Evolutionary conservation across 2,329 filamentous ascomycete genomes (phyloP), one percentile per base, ranked within the genome.

Genomic region (Fusarium protoensiforme): DNA sequence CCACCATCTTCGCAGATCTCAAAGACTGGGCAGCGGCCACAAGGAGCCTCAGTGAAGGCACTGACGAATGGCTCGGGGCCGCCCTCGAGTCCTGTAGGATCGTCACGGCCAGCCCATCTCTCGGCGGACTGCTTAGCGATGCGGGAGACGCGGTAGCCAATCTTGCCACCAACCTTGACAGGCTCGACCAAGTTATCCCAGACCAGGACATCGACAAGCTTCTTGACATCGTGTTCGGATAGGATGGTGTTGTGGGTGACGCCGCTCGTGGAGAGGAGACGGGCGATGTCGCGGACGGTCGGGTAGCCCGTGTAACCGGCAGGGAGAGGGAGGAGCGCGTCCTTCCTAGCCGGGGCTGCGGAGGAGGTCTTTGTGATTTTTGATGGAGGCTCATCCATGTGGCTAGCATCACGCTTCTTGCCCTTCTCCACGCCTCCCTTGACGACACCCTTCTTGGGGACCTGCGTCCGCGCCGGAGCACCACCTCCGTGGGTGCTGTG

Each of bases 1-100:
- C 96, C 96, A 8, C 94, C 95, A 69, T 97, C 94, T 74, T 94
- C 93, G 80, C 96, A 99, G 2, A 98, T 87, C 66, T 96, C 93
- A 80, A 98, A 98, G 3, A 98, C 96, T 0, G 96, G 96, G 82
- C 96, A 99, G 64, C 91, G 88, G 2, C 96, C 95, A 81, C 96
- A 99, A 1, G 96, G 96, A 3, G 93, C 92, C 81, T 98, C 95
- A 2, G 94, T 97, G 74, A 96, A 90, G 5, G 93, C 93, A 76
- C 95, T 97, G 74, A 87, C 78, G 61, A 84, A 84, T 18, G 85
- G 82, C 59, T 85, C 85, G 65, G 76, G 85, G 6, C 83, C 85
- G 7, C 79, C 82, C 38, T 81, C 80, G 24, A 79, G 75, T 7
- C 81, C 81, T 5, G 80, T 78, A 13, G 80, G 78, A 22, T 83